These are phyloP conservation scores for Salix exigua DNA, from an alignment of 345 rosid genomes.

Conservation along the genomic window DNA sequence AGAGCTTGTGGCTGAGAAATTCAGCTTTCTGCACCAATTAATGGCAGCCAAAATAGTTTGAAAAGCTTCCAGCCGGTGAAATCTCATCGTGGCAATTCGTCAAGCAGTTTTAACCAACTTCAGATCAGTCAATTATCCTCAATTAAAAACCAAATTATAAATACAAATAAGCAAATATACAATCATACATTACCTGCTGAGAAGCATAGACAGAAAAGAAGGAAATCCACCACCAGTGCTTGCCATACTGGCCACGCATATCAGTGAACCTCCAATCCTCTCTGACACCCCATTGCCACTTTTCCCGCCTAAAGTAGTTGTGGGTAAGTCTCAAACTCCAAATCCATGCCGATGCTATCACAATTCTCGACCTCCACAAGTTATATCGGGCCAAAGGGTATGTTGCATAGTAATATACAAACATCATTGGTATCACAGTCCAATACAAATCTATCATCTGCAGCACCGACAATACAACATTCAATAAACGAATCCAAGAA, in stretches of 20 bases:
- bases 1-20: no score
- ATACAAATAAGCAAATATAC: not conserved
- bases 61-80: not conserved
- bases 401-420: constrained; percentile 68
- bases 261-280: constrained; percentile 97
- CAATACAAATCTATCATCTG: constrained; percentile 96
- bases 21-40: not conserved
- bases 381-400: constrained; percentile 63
- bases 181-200: constrained; percentile 60
- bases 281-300: constrained; percentile 94
- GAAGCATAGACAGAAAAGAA: constrained; percentile 78
- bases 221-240: constrained; percentile 92
- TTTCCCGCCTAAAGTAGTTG: constrained; percentile 89
- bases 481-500: constrained; percentile 6
- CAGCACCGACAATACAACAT: not conserved
- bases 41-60: not conserved
- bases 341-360: constrained; percentile 57
- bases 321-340: constrained; percentile 85
- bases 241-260: constrained; percentile 73
- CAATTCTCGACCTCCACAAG: constrained; percentile 62
- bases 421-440: constrained; percentile 86
- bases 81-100: constrained; percentile 39
- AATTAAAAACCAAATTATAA: not conserved
- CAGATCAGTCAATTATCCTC: not conserved
- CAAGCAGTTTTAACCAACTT: constrained; percentile 20